Percentiles rank a stretch among this genome's conserved stretches.
Evolutionary conservation across 2,329 filamentous ascomycete genomes (phyloP).

Genomic region (Apiospora sp.): DNA sequence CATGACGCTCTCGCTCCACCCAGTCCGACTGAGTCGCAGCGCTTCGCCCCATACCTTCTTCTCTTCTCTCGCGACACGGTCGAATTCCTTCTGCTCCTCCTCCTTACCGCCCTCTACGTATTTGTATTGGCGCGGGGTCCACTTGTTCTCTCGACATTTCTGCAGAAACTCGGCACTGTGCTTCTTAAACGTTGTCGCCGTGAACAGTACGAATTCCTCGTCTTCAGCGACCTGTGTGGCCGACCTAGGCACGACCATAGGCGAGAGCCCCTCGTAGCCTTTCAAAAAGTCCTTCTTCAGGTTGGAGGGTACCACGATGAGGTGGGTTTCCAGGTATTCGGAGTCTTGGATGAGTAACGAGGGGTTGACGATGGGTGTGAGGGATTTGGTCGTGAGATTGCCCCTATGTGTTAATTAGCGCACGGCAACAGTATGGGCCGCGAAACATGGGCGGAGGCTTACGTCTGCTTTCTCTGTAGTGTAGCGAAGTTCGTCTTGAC

Average conservation of each 20-base stretch:
- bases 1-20: conserved; percentile 96
- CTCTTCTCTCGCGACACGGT: conserved; percentile 79
- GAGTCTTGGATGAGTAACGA: conserved; percentile 84
- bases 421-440: background rate
- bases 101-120: conserved; percentile 90
- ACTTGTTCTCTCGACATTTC: conserved; percentile 91
- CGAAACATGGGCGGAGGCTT: conserved; percentile 19
- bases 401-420: conserved; percentile 61
- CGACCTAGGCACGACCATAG: conserved; percentile 94
- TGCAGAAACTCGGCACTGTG: conserved; percentile 85
- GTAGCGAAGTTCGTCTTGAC: conserved; percentile 85
- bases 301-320: conserved; percentile 85
- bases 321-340: conserved; percentile 95
- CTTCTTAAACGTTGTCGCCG: conserved; percentile 94
- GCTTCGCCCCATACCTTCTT: conserved; percentile 93
- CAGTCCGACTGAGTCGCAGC: conserved; percentile 84
- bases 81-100: conserved; percentile 86
- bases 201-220: conserved; percentile 87
- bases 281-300: conserved; percentile 87
- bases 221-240: conserved; percentile 82
- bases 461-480: conserved; percentile 84
- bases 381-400: conserved; percentile 92
- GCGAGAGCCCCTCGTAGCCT: conserved; percentile 85
- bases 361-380: conserved; percentile 87
- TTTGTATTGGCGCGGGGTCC: conserved; percentile 94